A percentile compares a stretch with the other conserved stretches of the same genome.
These are phyloP conservation scores for Pyrenophora seminiperda DNA, from an alignment of 2,329 filamentous ascomycete species.

Conservation along the genomic window DNA sequence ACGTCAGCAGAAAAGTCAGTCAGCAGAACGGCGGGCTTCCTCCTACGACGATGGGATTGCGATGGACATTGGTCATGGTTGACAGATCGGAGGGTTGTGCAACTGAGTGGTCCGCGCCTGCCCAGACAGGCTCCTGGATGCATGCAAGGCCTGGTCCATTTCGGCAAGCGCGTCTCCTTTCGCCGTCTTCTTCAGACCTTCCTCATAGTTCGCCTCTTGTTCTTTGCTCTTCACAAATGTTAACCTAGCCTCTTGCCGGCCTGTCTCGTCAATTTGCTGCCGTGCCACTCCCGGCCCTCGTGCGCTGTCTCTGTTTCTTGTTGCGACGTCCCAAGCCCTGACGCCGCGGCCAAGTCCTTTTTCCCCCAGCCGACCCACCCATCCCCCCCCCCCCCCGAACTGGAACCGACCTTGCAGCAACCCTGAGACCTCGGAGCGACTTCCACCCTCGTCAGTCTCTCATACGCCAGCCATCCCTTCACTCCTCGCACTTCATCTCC, in stretches of 20 bases:
- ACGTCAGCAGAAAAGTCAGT: no score
- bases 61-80: neutral
- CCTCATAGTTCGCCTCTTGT: constrained; percentile 13
- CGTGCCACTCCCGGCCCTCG: constrained; percentile 27
- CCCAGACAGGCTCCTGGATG: constrained; percentile 24
- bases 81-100: constrained; percentile 13
- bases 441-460: constrained; percentile 39
- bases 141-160: constrained; percentile 18
- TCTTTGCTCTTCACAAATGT: constrained; percentile 20
- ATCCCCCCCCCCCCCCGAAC: constrained; percentile 10
- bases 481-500: constrained; percentile 13
- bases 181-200: constrained; percentile 25
- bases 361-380: constrained; percentile 27
- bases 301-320: constrained; percentile 30
- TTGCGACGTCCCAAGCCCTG: constrained; percentile 27
- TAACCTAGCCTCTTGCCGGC: constrained; percentile 20
- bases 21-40: no score
- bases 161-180: constrained; percentile 32
- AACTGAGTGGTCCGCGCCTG: constrained; percentile 23
- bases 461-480: constrained; percentile 38
- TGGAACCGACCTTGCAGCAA: constrained; percentile 34
- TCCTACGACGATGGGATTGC: no score
- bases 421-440: constrained; percentile 33
- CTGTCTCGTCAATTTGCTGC: constrained; percentile 27
- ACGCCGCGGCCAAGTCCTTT: constrained; percentile 12